These are phyloP conservation scores for Hibiscus trionum DNA, from an alignment of 345 rosid genomes.

Conservation along the genomic window DNA sequence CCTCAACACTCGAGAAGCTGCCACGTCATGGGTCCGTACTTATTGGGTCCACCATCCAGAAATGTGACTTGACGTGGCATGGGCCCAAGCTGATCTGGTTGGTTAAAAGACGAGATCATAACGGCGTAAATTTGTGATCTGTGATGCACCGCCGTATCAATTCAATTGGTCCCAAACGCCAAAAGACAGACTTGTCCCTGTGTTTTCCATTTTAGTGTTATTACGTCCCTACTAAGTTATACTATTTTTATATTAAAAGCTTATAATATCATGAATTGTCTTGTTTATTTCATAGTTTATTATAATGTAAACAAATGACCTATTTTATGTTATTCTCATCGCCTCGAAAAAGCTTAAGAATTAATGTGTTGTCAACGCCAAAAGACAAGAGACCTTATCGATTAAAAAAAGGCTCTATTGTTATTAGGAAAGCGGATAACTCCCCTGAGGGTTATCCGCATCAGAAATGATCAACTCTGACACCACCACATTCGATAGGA, in stretches of 20 bases:
- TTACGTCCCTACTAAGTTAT: not conserved
- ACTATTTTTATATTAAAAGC: not conserved
- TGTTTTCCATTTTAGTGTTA: not conserved
- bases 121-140: not conserved
- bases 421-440: no score
- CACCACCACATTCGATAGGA: no score
- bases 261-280: no score
- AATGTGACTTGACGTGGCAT: not conserved
- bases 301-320: no score
- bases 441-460: no score
- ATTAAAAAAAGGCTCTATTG: no score
- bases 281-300: no score
- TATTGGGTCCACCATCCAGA: not conserved
- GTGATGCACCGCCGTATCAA: constrained; percentile 11
- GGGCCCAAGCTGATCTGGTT: constrained; percentile 11
- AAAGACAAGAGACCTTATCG: no score
- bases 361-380: no score
- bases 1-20: constrained; percentile 11
- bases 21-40: constrained; percentile 14
- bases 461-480: no score
- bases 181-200: not conserved
- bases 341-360: no score
- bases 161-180: not conserved
- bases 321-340: no score
- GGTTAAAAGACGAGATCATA: not conserved